A percentile compares a stretch with the other conserved stretches of the same genome.
Evolutionary conservation across 495 filamentous ascomycete genomes (phyloP).

Genomic region (Xylaria acuta): DNA sequence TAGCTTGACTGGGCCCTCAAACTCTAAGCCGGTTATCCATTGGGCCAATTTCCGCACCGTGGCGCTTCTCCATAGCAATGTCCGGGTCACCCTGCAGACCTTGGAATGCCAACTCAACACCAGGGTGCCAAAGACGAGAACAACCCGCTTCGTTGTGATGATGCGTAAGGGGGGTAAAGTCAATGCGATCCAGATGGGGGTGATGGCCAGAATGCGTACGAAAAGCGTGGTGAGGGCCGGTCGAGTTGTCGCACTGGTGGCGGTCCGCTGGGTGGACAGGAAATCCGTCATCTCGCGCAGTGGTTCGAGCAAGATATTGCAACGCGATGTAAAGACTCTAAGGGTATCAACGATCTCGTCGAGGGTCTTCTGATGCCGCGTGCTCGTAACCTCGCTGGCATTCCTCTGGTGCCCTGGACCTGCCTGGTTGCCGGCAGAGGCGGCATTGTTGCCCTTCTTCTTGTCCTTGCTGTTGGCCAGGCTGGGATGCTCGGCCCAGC

Average conservation of each 20-base stretch:
- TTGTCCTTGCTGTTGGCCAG: constrained; percentile 46
- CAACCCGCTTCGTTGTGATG: constrained; percentile 84
- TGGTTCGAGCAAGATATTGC: constrained; percentile 90
- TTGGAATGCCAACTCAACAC: constrained; percentile 89
- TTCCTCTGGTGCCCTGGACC: constrained; percentile 54
- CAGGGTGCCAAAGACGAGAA: constrained; percentile 80
- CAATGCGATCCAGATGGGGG: constrained; percentile 83
- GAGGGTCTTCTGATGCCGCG: constrained; percentile 78
- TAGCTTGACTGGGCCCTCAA: constrained; percentile 54
- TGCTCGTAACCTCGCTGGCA: constrained; percentile 65
- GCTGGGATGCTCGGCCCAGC: constrained; percentile 62
- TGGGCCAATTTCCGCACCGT: constrained; percentile 69
- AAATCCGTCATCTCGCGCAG: constrained; percentile 89
- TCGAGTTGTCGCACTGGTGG: constrained; percentile 88
- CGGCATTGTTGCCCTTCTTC: constrained; percentile 55
- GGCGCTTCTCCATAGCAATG: constrained; percentile 88
- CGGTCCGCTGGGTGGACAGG: constrained; percentile 86
- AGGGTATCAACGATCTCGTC: constrained; percentile 97
- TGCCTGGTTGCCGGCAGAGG: constrained; percentile 45
- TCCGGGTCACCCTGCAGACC: constrained; percentile 81
- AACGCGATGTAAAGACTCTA: constrained; percentile 83
- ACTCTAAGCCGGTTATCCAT: constrained; percentile 78
- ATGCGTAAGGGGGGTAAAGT: constrained; percentile 83
- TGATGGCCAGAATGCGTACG: constrained; percentile 84
- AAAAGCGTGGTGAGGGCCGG: constrained; percentile 92